Evolutionary conservation across 208 protist genomes (phyloP).

Genomic region (Leptomonas pyrrhocoris): DNA sequence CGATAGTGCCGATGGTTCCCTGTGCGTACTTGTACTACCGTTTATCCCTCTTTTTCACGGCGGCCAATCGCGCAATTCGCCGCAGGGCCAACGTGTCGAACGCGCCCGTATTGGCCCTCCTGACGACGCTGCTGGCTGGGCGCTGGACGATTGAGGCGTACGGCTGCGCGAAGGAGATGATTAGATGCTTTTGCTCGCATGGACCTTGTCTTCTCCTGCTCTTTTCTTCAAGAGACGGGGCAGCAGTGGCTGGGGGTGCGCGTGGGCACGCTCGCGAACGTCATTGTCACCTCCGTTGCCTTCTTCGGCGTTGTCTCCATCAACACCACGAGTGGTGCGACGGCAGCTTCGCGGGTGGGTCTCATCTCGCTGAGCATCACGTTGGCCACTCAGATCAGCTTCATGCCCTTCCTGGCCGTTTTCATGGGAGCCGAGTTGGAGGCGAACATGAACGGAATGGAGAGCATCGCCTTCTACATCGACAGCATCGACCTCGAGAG

Average conservation of each 20-base stretch:
- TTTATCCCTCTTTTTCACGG: constrained; percentile 87
- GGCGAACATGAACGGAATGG: constrained; percentile 71
- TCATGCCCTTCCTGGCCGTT: constrained; percentile 36
- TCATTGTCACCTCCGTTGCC: constrained; percentile 27
- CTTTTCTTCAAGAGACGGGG: constrained; percentile 36
- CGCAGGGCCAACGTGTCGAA: constrained; percentile 79
- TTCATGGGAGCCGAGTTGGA: constrained; percentile 37
- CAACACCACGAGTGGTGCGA: constrained; percentile 4
- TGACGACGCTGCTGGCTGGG: constrained; percentile 71
- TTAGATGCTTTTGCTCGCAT: constrained; percentile 30
- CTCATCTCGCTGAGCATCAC: constrained; percentile 69
- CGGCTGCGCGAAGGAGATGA: constrained; percentile 16
- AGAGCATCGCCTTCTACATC: constrained; percentile 64
- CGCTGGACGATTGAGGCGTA: constrained; percentile 84
- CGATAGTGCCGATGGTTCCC: constrained; percentile 42
- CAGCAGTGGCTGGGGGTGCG: constrained; percentile 89
- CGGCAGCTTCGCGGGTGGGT: constrained; percentile 22
- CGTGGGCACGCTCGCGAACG: constrained; percentile 79
- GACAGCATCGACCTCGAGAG: constrained; percentile 51
- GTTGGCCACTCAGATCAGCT: constrained; percentile 45
- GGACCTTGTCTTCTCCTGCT: constrained; percentile 44
- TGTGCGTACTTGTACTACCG: constrained; percentile 63
- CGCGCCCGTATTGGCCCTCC: constrained; percentile 92
- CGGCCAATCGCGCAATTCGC: constrained; percentile 78
- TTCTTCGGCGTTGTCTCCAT: constrained; percentile 26